Evolutionary conservation across 208 protist species (phyloP).

Genomic region (Acanthamoeba culbertsoni): DNA sequence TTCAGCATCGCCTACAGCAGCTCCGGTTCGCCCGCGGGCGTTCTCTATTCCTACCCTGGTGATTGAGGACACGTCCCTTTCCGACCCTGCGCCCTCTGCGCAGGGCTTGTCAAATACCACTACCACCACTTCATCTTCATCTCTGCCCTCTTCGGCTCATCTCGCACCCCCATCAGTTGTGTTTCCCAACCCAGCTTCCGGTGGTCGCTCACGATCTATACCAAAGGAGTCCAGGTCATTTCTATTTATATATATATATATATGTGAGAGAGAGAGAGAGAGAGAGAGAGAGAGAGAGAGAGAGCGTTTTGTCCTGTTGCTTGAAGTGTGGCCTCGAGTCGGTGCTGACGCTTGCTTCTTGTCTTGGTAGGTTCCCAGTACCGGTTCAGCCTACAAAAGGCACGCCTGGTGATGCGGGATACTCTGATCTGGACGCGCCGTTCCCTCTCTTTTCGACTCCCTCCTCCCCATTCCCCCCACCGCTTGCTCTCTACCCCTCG

Average conservation of each 20-base stretch:
- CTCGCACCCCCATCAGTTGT: not conserved
- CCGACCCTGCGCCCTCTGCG: too few relatives aligned
- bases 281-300: too few relatives aligned
- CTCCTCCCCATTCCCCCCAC: not conserved
- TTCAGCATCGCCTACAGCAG: not conserved
- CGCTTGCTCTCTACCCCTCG: not conserved
- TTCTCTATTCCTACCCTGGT: not conserved
- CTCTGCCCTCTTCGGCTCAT: not conserved
- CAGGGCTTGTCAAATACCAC: not conserved
- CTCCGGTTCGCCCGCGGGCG: not conserved
- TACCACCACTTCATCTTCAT: not conserved
- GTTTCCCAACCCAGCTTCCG: not conserved
- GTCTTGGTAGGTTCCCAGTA: not conserved
- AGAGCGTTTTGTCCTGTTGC: too few relatives aligned
- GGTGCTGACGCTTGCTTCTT: too few relatives aligned
- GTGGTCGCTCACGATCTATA: not conserved
- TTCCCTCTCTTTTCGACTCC: not conserved
- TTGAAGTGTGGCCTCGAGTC: too few relatives aligned
- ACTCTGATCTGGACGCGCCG: not conserved
- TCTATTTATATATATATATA: too few relatives aligned
- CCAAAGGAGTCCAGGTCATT: too few relatives aligned
- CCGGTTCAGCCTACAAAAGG: not conserved
- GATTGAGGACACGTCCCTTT: not conserved
- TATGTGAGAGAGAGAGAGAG: too few relatives aligned
- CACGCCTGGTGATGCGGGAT: not conserved